A percentile compares a stretch with the other conserved stretches of the same genome.
These are phyloP conservation scores for Cordyceps tenuipes DNA, from an alignment of 2,329 filamentous ascomycete species.

Conservation along the genomic window DNA sequence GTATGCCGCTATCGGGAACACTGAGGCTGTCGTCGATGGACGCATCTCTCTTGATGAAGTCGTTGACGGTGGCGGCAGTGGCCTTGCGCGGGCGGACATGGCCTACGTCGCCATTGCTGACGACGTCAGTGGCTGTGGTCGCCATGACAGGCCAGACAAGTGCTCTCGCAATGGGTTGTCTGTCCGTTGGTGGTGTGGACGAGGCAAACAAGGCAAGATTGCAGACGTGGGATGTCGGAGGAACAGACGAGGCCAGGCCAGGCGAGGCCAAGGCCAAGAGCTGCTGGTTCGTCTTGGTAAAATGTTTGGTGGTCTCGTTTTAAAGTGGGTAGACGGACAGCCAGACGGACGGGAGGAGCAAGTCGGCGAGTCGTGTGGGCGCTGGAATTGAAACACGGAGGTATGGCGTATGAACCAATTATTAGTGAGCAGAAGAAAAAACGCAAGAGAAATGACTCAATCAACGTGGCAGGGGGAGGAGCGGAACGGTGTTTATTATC, in stretches of 20 bases:
- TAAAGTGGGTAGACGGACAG: neutral
- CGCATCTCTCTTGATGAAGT: constrained; percentile 28
- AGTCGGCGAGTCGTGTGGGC: neutral
- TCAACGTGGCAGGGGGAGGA: neutral
- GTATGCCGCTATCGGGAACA: constrained; percentile 25
- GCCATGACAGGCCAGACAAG: constrained; percentile 17
- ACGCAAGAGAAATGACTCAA: neutral
- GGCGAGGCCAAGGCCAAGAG: neutral
- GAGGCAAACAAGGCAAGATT: too few species aligned
- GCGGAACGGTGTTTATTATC: too few species aligned
- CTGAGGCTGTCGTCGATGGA: constrained; percentile 28
- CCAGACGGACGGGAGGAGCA: neutral
- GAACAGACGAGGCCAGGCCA: neutral
- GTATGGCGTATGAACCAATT: neutral
- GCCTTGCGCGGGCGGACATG: constrained; percentile 39
- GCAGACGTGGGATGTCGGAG: neutral
- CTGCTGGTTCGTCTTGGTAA: neutral
- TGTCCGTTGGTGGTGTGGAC: too few species aligned
- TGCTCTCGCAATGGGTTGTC: neutral
- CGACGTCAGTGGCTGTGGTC: constrained; percentile 20
- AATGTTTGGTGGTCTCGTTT: neutral
- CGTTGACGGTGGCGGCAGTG: constrained; percentile 15
- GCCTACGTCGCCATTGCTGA: constrained; percentile 30
- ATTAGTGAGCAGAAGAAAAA: neutral
- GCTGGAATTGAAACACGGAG: neutral